phyloP scores from a whole-genome alignment of 2,329 filamentous ascomycete species.

The Chaetomiaceae sp. region DNA sequence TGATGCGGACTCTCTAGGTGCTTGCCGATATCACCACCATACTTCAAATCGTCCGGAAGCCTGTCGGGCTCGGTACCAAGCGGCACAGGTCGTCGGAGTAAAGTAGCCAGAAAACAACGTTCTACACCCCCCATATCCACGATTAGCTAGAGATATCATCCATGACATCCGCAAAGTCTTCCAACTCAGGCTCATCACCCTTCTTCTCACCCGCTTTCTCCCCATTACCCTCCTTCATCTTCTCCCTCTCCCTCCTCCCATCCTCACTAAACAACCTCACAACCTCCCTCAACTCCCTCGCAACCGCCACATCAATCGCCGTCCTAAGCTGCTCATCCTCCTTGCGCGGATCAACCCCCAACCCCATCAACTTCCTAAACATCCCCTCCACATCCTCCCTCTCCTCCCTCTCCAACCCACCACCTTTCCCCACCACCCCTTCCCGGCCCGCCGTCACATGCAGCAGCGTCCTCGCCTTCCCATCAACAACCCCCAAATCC shows the following conservation, averaged over 20 bases:
- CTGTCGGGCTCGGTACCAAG: too few relatives aligned
- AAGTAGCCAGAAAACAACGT: too few relatives aligned
- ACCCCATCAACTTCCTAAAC: not conserved
- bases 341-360: not conserved
- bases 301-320: conserved; percentile 1
- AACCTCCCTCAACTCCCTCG: not conserved
- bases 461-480: not conserved
- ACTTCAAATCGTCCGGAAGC: too few relatives aligned
- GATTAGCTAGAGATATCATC: too few relatives aligned
- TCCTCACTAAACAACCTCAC: conserved; percentile 1
- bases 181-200: too few relatives aligned
- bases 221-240: not conserved
- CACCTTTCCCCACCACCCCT: not conserved
- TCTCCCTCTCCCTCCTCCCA: not conserved
- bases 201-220: not conserved
- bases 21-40: too few relatives aligned
- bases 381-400: not conserved
- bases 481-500: not conserved
- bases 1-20: too few relatives aligned
- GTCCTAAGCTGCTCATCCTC: conserved; percentile 1
- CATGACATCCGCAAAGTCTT: too few relatives aligned
- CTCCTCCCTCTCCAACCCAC: not conserved
- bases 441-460: conserved; percentile 1
- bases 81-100: too few relatives aligned
- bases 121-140: too few relatives aligned